Conservation (phyloP, 225 moss, liverwort and hornwort genomes). For the Pleurozium schreberi region DNA sequence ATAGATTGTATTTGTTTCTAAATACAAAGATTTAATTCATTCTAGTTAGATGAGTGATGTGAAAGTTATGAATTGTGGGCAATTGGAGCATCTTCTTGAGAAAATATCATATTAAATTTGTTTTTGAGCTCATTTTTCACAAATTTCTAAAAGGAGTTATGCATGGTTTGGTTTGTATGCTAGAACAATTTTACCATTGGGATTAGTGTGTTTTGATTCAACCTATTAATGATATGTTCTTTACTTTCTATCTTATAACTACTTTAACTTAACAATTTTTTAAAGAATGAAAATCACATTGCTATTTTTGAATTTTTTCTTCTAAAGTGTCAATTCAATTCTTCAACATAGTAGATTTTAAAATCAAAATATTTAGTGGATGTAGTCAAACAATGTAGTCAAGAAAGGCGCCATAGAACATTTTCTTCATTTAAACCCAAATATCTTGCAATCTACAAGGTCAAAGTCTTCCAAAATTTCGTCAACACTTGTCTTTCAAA, state of each 20-base stretch:
- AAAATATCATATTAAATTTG: background rate
- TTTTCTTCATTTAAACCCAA: background rate
- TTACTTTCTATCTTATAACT: background rate
- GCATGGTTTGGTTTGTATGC: background rate
- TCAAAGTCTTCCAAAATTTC: background rate
- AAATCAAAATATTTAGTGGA: background rate
- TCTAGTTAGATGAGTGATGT: background rate
- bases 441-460: background rate
- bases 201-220: background rate
- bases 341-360: background rate
- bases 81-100: background rate
- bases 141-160: background rate
- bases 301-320: background rate
- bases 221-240: accelerated
- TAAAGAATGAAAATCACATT: background rate
- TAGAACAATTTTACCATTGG: background rate
- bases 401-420: background rate
- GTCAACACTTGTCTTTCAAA: accelerated
- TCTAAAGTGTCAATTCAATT: accelerated
- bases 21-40: background rate
- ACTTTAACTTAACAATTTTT: accelerated
- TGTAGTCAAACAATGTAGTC: background rate
- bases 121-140: background rate
- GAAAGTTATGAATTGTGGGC: background rate
- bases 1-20: too few relatives aligned